Base-by-base conservation (phyloP, 495 filamentous ascomycete species). In the Penicillium egyptiacum region DNA sequence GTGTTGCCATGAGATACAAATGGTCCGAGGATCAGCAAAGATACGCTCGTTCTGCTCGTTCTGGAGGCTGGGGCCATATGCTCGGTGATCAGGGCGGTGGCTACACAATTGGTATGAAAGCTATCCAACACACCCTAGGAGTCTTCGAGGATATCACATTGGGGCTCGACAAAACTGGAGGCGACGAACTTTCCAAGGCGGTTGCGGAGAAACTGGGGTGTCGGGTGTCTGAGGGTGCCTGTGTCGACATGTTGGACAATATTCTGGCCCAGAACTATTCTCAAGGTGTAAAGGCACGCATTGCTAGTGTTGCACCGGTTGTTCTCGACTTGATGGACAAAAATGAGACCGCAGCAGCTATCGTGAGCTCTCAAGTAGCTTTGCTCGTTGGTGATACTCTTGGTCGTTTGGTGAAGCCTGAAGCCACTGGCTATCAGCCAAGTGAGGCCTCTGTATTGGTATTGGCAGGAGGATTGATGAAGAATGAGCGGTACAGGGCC, bases 71-170 rank as follows among this genome's bases (percentile, higher is more conserved):
- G 73, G 72, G 72, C 7, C 64, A 72, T 46, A 54, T 74, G 17
- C 59, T 76, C 6, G 71, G 74, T 0, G 72, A 76, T 37, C 69
- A 75, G 42, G 74, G 70, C 1, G 67, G 67, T 1, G 72, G 71
- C 4, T 74, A 71, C 56, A 62, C 63, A 2, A 75, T 76, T 11
- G 74, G 72, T 5, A 46, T 68, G 17, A 58, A 63, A 33, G 69
- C 69, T 0, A 61, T 71, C 30, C 65, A 66, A 37, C 56, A 66
- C n/a, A 64, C 70, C 1, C 53, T 76, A 4, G 48, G n/a, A 10
- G 49, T 51, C 9, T 31, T 66, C 16, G 69, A 69, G 49, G 35
- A 70, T 22, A 43, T 58, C 1, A 39, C 25, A 2, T 50, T 69
- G 4, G 56, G 57, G 2, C 50, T 65, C 25, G 31, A 40, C 14